Base-by-base conservation (phyloP, 768 basidiomycete genomes). In the Kwoniella newhampshirensis region DNA sequence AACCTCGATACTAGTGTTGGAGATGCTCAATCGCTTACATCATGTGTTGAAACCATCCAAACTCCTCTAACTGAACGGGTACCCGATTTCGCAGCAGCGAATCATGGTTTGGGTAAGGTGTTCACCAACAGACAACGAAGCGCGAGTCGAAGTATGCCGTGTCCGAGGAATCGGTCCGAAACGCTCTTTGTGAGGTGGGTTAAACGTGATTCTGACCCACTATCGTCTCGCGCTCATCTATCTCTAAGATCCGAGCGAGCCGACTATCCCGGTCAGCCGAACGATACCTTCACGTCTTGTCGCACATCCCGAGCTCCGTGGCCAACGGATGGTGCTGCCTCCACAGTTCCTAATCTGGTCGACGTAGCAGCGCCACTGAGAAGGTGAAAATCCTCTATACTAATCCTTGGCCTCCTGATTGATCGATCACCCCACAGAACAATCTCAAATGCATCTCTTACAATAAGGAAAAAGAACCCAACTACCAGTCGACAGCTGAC, bases 181-280 rank as follows among this genome's bases (percentile, higher is more conserved):
- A 60, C 60, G 23, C 39, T 66, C 18, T 64, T 54, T 8, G 57
- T 57, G 21, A 54, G 57, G 68, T 62, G 36, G 57, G 64, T 55
- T 15, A 4, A 21, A 15, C 39, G 23, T 48, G 40, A 54, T 41
- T 15, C n/a, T n/a, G n/a, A n/a, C n/a, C n/a, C n/a, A n/a, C n/a
- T n/a, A n/a, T n/a, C n/a, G n/a, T n/a, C n/a, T n/a, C n/a, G n/a
- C n/a, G n/a, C n/a, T n/a, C 5, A 35, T 37, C 20, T 30, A 28
- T 36, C 20, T n/a, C 39, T 18, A 47, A 67, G 62, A 21, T 64
- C 66, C 39, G 62, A 63, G 39, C 42, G 45, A 15, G 64, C 51
- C 26, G 64, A 59, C 20, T 43, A 60, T 35, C 39, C 44, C 20
- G 39, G 44, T 1, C 11, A 44, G 1, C n/a, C 54, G 40, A 23